Conservation (phyloP, 164 flowering plant species). For the Nelumbo lutea region DNA sequence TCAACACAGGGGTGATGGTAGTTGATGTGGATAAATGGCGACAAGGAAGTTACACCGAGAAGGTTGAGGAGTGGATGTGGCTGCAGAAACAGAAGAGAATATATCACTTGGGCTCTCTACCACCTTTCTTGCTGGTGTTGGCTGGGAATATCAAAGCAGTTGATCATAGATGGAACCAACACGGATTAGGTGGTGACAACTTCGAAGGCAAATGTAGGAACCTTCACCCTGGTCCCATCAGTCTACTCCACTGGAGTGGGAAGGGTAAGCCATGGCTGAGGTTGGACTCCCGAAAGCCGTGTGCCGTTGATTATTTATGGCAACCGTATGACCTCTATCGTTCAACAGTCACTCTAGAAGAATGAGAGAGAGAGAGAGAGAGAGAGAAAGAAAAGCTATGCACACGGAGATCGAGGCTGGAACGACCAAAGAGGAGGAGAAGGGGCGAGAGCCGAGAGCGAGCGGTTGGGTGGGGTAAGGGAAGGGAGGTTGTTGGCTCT, state of each 20-base stretch:
- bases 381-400: background rate
- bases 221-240: slow-evolving; percentile 63
- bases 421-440: too few relatives aligned
- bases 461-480: background rate
- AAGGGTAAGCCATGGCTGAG: slow-evolving; percentile 68
- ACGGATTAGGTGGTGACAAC: slow-evolving; percentile 62
- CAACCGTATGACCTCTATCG: slow-evolving; percentile 55
- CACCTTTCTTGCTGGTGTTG: slow-evolving; percentile 54
- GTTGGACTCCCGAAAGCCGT: slow-evolving; percentile 45
- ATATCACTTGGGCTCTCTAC: slow-evolving; percentile 53
- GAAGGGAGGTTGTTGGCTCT: background rate
- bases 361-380: background rate
- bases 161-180: slow-evolving; percentile 64
- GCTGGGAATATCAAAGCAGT: slow-evolving; percentile 50
- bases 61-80: slow-evolving; percentile 12
- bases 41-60: slow-evolving; percentile 3
- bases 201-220: slow-evolving; percentile 44
- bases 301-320: slow-evolving; percentile 52
- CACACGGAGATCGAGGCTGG: background rate
- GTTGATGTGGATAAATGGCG: slow-evolving; percentile 14
- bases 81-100: slow-evolving; percentile 33
- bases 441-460: too few relatives aligned
- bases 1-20: slow-evolving; percentile 19
- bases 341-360: background rate
- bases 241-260: slow-evolving; percentile 66